Base-by-base conservation (phyloP, 768 basidiomycete genomes). In the Boletus pseudopeckii region DNA sequence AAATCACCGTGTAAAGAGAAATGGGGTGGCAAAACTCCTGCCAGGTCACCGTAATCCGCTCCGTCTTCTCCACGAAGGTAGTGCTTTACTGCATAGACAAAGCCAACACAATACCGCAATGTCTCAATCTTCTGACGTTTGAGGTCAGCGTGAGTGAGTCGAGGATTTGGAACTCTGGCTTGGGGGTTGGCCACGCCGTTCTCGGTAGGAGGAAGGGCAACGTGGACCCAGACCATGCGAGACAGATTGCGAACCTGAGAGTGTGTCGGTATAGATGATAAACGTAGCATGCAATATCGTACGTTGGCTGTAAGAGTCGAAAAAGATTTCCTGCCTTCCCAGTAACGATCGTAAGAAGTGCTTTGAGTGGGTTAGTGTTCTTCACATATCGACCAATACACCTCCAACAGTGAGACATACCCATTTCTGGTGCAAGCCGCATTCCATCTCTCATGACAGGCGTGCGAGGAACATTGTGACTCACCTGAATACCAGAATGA, bases 321-420 rank as follows among this genome's bases (percentile, higher is more conserved):
- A 64, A 94, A 94, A 40, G 84, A 82, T 69, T 90, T 96, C 59
- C 94, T 78, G 45, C 93, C 94, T 74, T 94, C 92, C 79, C 85
- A 90, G 63, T 85, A 92, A 33, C 90, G 84, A 62, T 92, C 89
- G 61, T 92, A 93, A 8, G 89, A 91, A 22, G 89, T 92, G 48
- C 86, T 90, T 52, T 59, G 49, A 57, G 26, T 17, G 42, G 17
- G 14, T 56, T 33, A 55, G 28, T 9, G 18, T 15, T 41, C 39
- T 20, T 39, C 38, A 37, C 5, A 28, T 44, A 11, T 48, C 26
- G n/a, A 20, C 39, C 48, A 33, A 26, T 10, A 30, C 2, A 5
- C 13, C 20, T 45, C 18, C 8, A 20, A n/a, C 24, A 41, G n/a
- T 34, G 11, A 33, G 41, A 62, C 80, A 34, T 67, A 85, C 88